Percentiles rank a stretch among this genome's conserved stretches.
phyloP scores from a whole-genome alignment of 495 filamentous ascomycete genomes.

The Daldinia grandis region DNA sequence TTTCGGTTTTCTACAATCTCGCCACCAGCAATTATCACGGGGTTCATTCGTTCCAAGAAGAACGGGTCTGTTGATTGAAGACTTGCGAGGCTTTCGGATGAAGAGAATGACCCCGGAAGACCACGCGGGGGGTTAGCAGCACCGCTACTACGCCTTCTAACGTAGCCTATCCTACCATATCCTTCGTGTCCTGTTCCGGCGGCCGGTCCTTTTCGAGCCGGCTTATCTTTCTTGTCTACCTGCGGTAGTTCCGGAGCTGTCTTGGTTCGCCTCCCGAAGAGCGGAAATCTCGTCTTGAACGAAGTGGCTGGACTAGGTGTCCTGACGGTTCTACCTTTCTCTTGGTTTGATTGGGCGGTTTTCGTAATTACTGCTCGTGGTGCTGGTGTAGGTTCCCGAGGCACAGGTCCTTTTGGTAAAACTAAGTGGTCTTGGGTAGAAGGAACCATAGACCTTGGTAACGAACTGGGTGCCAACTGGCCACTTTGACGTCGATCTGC shows the following conservation, averaged over 20 bases:
- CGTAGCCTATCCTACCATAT: constrained; percentile 76
- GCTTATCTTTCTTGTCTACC: constrained; percentile 63
- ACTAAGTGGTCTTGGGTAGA: constrained; percentile 36
- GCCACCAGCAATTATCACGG: constrained; percentile 86
- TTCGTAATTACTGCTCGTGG: constrained; percentile 43
- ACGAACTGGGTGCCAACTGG: constrained; percentile 45
- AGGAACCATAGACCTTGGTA: constrained; percentile 44
- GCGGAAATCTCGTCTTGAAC: constrained; percentile 69
- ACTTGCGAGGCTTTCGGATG: constrained; percentile 58
- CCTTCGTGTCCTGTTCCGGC: constrained; percentile 97
- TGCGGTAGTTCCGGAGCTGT: constrained; percentile 61
- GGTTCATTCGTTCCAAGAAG: constrained; percentile 79
- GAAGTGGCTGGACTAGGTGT: constrained; percentile 60
- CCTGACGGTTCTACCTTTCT: constrained; percentile 46
- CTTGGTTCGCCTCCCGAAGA: constrained; percentile 80
- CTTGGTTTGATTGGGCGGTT: constrained; percentile 42
- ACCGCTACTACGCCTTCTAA: constrained; percentile 68
- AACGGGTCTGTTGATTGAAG: constrained; percentile 58
- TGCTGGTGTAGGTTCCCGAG: constrained; percentile 52
- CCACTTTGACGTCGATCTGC: constrained; percentile 54
- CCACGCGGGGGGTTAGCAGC: constrained; percentile 54
- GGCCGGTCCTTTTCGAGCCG: constrained; percentile 77
- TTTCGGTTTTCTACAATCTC: constrained; percentile 67
- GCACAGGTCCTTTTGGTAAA: constrained; percentile 44
- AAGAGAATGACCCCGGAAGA: constrained; percentile 57